Base-by-base conservation (phyloP, 2,329 filamentous ascomycete genomes). In the Phaeoacremonium minimum region DNA sequence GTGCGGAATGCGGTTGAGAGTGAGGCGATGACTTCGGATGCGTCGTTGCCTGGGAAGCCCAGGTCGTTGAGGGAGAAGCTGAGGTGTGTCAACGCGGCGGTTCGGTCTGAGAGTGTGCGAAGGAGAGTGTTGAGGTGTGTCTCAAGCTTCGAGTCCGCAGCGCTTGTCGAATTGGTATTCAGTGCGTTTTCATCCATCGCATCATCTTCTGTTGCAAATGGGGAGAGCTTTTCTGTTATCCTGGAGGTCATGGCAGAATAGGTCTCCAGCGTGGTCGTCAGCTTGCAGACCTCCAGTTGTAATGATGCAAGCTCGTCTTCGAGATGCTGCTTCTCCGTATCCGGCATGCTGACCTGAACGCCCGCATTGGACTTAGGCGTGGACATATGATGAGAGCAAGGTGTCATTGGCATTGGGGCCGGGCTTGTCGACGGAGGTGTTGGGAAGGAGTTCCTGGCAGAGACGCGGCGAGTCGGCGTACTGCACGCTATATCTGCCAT, bases 401-500 rank as follows among this genome's bases (percentile, higher is more conserved):
- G 71, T 2, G 68, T 67, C 0, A 49, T 40, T 0, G 55, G 52
- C 5, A 45, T 45, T 3, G 52, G 41, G 44, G 57, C 45, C 1
- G 71, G 70, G 29, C 75, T 79, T 0, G 75, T 79, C 3, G 68
- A 64, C 2, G 75, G 75, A 0, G 75, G 75, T 1, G 73, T 75
- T 5, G 69, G 68, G 43, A 78, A 77, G 0, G 72, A 75, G n/a
- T 56, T 50, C 30, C 57, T 52, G 29, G 56, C 51, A 13, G 58
- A 49, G 3, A 51, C 41, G 6, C 45, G 37, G 12, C 57, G 52
- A 1, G 66, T 64, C 0, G 75, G 75, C 4, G 75, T 79, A 50
- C 75, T 71, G 46, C 67, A 69, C 7, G 63, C 55, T 3, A 77
- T 47, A 18, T 77, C 70, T 0, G 65, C 68, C 53, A 75, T 63